Percentiles rank a stretch among this genome's conserved stretches.
phyloP scores from a whole-genome alignment of 495 filamentous ascomycete species.

The Podospora australis region DNA sequence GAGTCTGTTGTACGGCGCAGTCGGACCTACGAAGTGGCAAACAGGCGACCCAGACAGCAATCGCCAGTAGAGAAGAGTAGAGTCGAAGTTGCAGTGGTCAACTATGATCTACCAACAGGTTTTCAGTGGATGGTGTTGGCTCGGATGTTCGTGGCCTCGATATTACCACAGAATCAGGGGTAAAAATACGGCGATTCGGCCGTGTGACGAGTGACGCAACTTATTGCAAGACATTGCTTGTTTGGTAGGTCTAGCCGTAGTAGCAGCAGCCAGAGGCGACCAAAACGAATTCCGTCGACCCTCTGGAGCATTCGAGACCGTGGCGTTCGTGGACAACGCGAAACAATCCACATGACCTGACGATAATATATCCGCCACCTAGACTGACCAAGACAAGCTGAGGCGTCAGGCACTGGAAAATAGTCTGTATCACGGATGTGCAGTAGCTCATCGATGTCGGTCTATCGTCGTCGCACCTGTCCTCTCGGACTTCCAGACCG shows the following conservation, averaged over 20 bases:
- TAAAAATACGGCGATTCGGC: too few species aligned
- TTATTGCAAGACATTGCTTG: not conserved
- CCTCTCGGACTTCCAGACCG: not conserved
- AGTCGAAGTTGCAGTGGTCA: not conserved
- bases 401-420: not conserved
- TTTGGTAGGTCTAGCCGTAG: not conserved
- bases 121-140: not conserved
- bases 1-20: not conserved
- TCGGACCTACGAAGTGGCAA: not conserved
- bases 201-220: too few species aligned
- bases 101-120: not conserved
- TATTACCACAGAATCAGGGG: too few species aligned
- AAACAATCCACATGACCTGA: constrained; percentile 3
- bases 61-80: not conserved
- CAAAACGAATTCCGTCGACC: not conserved
- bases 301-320: constrained; percentile 2
- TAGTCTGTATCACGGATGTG: not conserved
- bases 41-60: not conserved
- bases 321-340: not conserved
- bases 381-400: not conserved
- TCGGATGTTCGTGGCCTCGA: too few species aligned
- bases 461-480: not conserved
- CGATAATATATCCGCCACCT: not conserved
- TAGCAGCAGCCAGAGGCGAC: not conserved
- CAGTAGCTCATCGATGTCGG: not conserved